phyloP scores from a whole-genome alignment of 192 early-diverging fungal genomes.

The Backusella circina region DNA sequence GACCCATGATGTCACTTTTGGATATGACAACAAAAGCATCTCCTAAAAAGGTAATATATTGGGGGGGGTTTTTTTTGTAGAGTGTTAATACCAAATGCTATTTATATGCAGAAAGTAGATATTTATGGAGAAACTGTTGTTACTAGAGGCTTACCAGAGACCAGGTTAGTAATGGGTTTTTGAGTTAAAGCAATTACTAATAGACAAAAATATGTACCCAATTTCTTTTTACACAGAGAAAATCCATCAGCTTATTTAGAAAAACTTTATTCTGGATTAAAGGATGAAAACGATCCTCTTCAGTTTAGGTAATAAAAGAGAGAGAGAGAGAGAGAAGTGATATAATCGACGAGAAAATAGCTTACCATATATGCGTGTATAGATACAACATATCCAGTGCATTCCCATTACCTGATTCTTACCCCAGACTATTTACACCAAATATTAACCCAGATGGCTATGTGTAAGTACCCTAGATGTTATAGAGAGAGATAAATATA shows the following conservation, averaged over 20 bases:
- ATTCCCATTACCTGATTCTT: slow-evolving; percentile 27
- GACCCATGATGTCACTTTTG: slow-evolving; percentile 1
- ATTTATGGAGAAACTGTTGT: slow-evolving; percentile 14
- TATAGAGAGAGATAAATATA: background rate
- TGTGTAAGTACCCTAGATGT: background rate
- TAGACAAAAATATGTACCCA: no score
- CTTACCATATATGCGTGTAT: background rate
- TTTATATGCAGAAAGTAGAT: background rate
- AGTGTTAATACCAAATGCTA: no score
- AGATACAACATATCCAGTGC: slow-evolving; percentile 12
- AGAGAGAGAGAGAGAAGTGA: no score
- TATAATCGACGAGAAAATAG: no score
- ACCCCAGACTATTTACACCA: slow-evolving; percentile 17
- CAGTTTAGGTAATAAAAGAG: slow-evolving; percentile 6
- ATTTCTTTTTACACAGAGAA: background rate
- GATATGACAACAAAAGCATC: background rate
- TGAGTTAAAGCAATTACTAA: no score
- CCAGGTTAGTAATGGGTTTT: background rate
- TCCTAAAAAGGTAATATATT: background rate
- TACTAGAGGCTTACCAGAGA: slow-evolving; percentile 5
- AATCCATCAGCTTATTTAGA: slow-evolving; percentile 3
- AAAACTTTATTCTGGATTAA: background rate
- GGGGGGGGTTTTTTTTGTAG: background rate
- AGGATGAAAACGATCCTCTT: slow-evolving; percentile 13
- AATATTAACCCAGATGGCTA: slow-evolving; percentile 7